Evolutionary conservation across 108 stramenopile genomes (phyloP).

Genomic region (Aurantiochytrium sp.): DNA sequence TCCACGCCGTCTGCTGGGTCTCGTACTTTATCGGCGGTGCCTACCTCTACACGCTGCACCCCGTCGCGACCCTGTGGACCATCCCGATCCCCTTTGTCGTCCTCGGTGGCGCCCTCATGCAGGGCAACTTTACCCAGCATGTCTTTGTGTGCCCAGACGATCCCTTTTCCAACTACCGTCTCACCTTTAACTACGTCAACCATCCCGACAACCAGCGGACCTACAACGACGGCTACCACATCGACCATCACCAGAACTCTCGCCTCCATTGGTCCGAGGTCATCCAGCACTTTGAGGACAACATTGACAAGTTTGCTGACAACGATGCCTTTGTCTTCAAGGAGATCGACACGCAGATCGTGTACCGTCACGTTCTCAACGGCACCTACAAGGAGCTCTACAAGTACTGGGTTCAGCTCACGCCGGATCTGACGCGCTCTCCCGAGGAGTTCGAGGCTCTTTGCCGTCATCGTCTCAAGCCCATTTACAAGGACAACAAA

Average conservation of each 20-base stretch:
- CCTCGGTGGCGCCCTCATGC: not conserved
- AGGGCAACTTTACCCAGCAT: slow-evolving; percentile 1
- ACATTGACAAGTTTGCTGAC: not conserved
- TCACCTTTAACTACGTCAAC: slow-evolving; percentile 7
- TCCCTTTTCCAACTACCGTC: not conserved
- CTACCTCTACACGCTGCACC: not conserved
- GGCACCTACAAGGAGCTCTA: not conserved
- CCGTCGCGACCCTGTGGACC: not conserved
- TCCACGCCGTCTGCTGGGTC: not conserved
- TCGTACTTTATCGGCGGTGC: not conserved
- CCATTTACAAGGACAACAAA: not conserved
- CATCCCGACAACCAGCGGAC: slow-evolving; percentile 4
- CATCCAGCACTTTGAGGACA: not conserved
- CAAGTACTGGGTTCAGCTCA: not conserved
- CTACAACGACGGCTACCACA: slow-evolving; percentile 17
- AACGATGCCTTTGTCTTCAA: slow-evolving; percentile 11
- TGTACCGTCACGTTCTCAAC: not conserved
- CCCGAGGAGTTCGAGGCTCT: not conserved
- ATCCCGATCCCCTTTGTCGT: not conserved
- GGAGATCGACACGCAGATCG: not conserved
- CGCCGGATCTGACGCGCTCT: not conserved
- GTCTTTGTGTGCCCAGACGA: slow-evolving; percentile 6
- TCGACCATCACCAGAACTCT: not conserved
- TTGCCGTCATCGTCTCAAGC: not conserved
- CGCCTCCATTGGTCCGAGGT: slow-evolving; percentile 3